Conservation (phyloP, 495 filamentous ascomycete genomes). For the Tuber melanosporum region DNA sequence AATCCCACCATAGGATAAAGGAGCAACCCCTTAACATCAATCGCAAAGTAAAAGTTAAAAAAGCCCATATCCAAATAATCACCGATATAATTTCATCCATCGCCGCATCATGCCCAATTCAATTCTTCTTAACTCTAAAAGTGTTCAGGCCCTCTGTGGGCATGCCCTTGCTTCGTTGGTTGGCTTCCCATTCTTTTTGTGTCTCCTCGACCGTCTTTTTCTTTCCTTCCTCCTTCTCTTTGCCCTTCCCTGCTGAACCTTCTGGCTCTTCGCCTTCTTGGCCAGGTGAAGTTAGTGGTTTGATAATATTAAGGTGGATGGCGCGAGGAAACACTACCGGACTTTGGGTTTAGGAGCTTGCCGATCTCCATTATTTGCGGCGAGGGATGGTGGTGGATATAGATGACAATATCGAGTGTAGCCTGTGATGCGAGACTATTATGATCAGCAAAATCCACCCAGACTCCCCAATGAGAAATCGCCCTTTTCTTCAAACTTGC, state of each 20-base stretch:
- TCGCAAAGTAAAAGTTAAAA: not conserved
- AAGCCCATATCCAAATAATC: not conserved
- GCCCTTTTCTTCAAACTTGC: not conserved
- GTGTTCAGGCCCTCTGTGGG: conserved; percentile 28
- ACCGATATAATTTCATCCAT: not conserved
- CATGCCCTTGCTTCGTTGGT: conserved; percentile 32
- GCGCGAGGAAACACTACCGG: conserved; percentile 3
- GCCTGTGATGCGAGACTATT: not conserved
- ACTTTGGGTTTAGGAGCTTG: conserved; percentile 28
- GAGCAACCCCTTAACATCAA: not conserved
- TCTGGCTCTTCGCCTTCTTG: not conserved
- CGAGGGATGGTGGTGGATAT: not conserved
- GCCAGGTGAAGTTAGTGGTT: not conserved
- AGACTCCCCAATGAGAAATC: not conserved
- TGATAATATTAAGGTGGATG: not conserved
- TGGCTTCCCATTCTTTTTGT: conserved; percentile 29
- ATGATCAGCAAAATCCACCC: not conserved
- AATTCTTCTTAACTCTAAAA: conserved; percentile 30
- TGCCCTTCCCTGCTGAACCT: conserved; percentile 11
- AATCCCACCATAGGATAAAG: not conserved
- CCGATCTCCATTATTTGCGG: conserved; percentile 22
- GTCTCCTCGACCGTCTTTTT: conserved; percentile 17
- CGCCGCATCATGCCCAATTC: not conserved
- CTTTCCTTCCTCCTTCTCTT: conserved; percentile 8
- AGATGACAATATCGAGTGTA: not conserved